Evolutionary conservation across 2,329 filamentous ascomycete species (phyloP).

Genomic region (Metarhizium humberi): DNA sequence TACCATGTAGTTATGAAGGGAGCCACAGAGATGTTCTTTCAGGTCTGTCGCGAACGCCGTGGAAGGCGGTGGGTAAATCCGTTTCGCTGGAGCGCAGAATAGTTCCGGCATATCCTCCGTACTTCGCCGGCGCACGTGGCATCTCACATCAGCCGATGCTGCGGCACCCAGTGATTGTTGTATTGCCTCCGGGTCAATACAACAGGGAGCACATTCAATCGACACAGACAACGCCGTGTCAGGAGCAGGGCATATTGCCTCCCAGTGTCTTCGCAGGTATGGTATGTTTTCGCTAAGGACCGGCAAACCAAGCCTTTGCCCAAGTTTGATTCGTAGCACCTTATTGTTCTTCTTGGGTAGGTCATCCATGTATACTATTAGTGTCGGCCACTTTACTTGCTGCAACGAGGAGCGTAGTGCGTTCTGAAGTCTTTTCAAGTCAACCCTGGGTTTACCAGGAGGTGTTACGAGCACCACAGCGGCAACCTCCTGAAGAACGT

Average conservation of each 20-base stretch:
- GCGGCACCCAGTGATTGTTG: conserved; percentile 13
- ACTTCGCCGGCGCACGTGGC: conserved; percentile 8
- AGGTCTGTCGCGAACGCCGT: conserved; percentile 8
- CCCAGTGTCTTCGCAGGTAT: conserved; percentile 36
- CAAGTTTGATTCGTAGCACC: conserved; percentile 43
- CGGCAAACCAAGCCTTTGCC: conserved; percentile 35
- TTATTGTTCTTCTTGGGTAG: conserved; percentile 49
- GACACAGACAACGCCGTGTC: conserved; percentile 34
- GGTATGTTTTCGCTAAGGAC: conserved; percentile 34
- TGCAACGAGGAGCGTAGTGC: conserved; percentile 38
- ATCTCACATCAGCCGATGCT: conserved; percentile 9
- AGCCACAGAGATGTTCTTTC: conserved; percentile 7
- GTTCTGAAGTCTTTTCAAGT: conserved; percentile 37
- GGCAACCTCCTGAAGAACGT: conserved; percentile 46
- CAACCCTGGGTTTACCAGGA: conserved; percentile 29
- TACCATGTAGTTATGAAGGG: conserved; percentile 26
- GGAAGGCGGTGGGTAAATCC: not conserved
- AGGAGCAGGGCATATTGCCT: conserved; percentile 37
- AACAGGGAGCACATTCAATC: conserved; percentile 27
- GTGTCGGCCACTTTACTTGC: conserved; percentile 41
- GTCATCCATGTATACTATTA: conserved; percentile 46
- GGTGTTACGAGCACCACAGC: conserved; percentile 43
- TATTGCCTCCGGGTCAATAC: conserved; percentile 20
- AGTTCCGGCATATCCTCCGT: conserved; percentile 8
- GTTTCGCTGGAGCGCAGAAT: conserved; percentile 14